phyloP scores from a whole-genome alignment of 2,329 filamentous ascomycete genomes.

The Colletotrichum sp. region DNA sequence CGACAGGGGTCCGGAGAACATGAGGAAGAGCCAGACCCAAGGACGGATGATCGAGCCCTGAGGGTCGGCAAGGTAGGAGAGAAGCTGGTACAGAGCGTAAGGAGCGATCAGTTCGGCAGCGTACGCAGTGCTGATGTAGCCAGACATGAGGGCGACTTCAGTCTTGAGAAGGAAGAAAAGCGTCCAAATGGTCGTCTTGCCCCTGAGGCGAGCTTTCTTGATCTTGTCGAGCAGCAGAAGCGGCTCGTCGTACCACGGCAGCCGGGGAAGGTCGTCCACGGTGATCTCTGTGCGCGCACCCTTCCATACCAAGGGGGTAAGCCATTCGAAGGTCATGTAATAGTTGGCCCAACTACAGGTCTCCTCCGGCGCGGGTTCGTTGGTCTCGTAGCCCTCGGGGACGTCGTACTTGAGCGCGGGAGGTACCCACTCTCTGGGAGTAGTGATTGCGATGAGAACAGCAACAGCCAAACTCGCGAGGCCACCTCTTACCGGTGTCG shows the following conservation, averaged over 20 bases:
- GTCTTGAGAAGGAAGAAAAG: conserved; percentile 45
- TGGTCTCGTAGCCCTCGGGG: conserved; percentile 37
- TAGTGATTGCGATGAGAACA: conserved; percentile 44
- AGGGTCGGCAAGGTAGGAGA: conserved; percentile 55
- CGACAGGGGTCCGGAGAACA: conserved; percentile 55
- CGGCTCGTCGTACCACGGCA: conserved; percentile 63
- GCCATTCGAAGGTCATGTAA: conserved; percentile 56
- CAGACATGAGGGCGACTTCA: conserved; percentile 50
- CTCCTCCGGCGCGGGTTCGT: conserved; percentile 54
- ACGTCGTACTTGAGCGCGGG: conserved; percentile 43
- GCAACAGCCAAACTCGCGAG: conserved; percentile 41
- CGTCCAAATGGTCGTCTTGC: conserved; percentile 50
- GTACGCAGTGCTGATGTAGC: conserved; percentile 43
- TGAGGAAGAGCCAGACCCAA: conserved; percentile 57
- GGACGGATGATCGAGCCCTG: conserved; percentile 49
- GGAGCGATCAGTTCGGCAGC: conserved; percentile 55
- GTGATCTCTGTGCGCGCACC: conserved; percentile 49
- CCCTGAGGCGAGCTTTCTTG: conserved; percentile 45
- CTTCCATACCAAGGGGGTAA: conserved; percentile 53
- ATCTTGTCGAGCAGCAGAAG: conserved; percentile 49
- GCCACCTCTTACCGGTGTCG: conserved; percentile 32
- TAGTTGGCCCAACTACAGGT: conserved; percentile 58
- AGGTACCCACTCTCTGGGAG: conserved; percentile 57
- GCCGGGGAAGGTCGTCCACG: conserved; percentile 50
- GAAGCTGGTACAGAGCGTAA: conserved; percentile 57